These are phyloP conservation scores for Aspergillus sojae DNA, from an alignment of 2,329 filamentous ascomycete genomes.

Conservation along the genomic window DNA sequence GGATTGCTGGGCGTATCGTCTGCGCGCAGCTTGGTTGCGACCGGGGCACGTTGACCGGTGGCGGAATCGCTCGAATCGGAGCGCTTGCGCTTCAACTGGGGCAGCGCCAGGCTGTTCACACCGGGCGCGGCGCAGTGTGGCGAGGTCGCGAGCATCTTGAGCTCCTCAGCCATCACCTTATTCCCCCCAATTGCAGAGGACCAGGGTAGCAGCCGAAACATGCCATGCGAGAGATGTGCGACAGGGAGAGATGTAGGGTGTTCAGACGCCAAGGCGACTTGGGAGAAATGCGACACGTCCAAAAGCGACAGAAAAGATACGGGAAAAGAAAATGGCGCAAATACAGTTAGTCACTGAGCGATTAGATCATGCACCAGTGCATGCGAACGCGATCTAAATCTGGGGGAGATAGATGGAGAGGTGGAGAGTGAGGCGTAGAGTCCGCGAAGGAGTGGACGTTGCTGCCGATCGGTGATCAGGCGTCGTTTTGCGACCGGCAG, in stretches of 20 bases:
- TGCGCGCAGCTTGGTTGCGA: slow-evolving; percentile 35
- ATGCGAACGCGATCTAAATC: slow-evolving; percentile 28
- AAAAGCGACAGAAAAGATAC: slow-evolving; percentile 5
- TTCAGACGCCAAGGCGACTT: slow-evolving; percentile 14
- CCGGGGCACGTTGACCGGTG: slow-evolving; percentile 30
- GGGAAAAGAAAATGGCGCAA: slow-evolving; percentile 2
- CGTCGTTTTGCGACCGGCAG: slow-evolving; percentile 24
- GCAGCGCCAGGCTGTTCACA: slow-evolving; percentile 35
- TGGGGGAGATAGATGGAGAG: slow-evolving; percentile 14
- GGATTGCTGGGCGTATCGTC: slow-evolving; percentile 26
- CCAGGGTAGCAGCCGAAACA: slow-evolving; percentile 54
- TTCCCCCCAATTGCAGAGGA: slow-evolving; percentile 48
- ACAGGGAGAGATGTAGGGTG: slow-evolving; percentile 12
- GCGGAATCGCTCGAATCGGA: slow-evolving; percentile 51
- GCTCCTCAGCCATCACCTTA: slow-evolving; percentile 47
- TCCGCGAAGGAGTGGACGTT: slow-evolving; percentile 17
- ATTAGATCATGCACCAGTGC: slow-evolving; percentile 22
- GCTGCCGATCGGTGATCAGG: slow-evolving; percentile 20
- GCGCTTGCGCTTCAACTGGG: slow-evolving; percentile 62
- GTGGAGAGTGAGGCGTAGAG: slow-evolving; percentile 16
- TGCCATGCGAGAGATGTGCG: slow-evolving; percentile 46
- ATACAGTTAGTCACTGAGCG: slow-evolving; percentile 10
- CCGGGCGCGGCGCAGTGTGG: slow-evolving; percentile 36
- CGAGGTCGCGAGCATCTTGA: slow-evolving; percentile 46
- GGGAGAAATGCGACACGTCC: slow-evolving; percentile 16